Evolutionary conservation across 257 asterid species (phyloP), one percentile per base, ranked within the genome.

Genomic region (Verbena officinalis): DNA sequence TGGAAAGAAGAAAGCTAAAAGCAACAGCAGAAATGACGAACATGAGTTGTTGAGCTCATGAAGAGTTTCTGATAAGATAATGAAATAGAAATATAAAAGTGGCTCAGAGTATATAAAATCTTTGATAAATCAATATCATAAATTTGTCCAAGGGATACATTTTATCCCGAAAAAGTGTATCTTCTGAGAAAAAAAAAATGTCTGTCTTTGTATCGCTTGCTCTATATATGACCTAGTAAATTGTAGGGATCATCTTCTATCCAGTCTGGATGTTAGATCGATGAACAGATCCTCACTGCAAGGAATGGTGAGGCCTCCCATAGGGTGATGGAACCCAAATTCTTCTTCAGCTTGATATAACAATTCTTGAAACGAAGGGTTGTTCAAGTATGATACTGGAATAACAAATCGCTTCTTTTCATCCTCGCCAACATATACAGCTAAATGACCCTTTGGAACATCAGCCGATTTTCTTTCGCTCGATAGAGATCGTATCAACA

Each of bases 271-370:
- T 12, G 31, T 15, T 27, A 64, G 11, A 33, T 51, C 62, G 49
- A 48, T 5, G 50, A 77, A 77, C 14, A 59, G 53, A 14, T 78
- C 74, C 43, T 73, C 63, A 7, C 55, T 43, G 57, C 81, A 75
- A 9, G 76, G 78, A 45, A 79, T 72, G 9, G 81, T 75, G 3
- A 75, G 76, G 56, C 79, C 84, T 1, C 84, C 84, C 80, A 59
- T 75, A 4, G 77, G 72, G 45, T 78, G 80, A 52, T 63, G 34
- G 42, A 73, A 73, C 15, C 83, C 74, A 34, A 55, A 78, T 57
- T 78, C 83, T 45, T 78, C 77, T 46, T 73, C 70, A 0, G 56
- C 72, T 65, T 48, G 75, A 30, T 9, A 12, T 12, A 79, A 12
- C 67, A 75, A 36, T 15, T 75, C 68, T 62, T 79, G 81, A 39